These are phyloP conservation scores for Aspergillus awamori DNA, from an alignment of 2,329 filamentous ascomycete genomes.

Conservation along the genomic window DNA sequence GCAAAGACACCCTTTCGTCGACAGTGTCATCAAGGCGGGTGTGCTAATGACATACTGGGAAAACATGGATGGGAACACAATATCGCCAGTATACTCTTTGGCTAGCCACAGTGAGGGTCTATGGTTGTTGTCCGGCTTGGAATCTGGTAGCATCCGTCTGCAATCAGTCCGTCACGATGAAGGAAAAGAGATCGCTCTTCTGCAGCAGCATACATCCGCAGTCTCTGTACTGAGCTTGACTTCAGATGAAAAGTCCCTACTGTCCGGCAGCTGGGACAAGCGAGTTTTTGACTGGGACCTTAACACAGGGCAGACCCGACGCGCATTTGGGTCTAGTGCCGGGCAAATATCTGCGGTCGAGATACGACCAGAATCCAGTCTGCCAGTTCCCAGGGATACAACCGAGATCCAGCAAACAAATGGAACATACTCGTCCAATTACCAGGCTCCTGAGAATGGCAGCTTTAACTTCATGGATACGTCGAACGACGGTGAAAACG, in stretches of 20 bases:
- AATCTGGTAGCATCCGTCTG: constrained; percentile 89
- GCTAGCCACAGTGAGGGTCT: constrained; percentile 87
- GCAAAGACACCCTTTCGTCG: constrained; percentile 93
- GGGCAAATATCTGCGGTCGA: constrained; percentile 89
- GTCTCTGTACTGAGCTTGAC: constrained; percentile 84
- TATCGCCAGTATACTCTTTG: constrained; percentile 93
- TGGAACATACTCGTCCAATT: constrained; percentile 77
- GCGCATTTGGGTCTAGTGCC: constrained; percentile 75
- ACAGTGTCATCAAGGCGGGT: constrained; percentile 93
- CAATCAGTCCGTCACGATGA: constrained; percentile 94
- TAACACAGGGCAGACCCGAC: constrained; percentile 76
- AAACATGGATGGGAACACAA: constrained; percentile 75
- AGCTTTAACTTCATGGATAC: constrained; percentile 52
- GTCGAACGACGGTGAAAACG: constrained; percentile 38
- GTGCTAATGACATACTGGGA: constrained; percentile 98
- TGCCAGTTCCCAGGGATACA: constrained; percentile 75
- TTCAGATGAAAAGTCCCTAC: constrained; percentile 79
- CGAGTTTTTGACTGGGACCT: constrained; percentile 92
- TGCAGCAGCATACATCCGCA: constrained; percentile 84
- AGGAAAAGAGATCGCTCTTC: constrained; percentile 79
- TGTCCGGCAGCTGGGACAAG: constrained; percentile 98
- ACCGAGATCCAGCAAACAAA: constrained; percentile 55
- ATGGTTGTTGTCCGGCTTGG: constrained; percentile 88
- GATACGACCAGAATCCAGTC: constrained; percentile 73
- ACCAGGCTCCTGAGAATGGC: constrained; percentile 62